phyloP scores from a whole-genome alignment of 257 asterid genomes.

The Primulina eburnea region DNA sequence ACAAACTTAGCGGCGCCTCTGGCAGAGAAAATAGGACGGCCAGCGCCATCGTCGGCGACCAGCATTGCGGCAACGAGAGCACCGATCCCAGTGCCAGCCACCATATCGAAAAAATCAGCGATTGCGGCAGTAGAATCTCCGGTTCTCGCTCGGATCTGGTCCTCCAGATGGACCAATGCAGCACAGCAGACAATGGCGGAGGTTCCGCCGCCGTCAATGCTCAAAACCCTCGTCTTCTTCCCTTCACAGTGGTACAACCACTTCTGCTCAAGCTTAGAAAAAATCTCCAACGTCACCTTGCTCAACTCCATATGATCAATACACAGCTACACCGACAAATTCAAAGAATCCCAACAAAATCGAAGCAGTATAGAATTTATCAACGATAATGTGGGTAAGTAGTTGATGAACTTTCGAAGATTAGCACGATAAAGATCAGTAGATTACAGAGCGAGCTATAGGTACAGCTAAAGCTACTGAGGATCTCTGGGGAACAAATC shows the following conservation, averaged over 20 bases:
- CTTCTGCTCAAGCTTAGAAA: slow-evolving; percentile 85
- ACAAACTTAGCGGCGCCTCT: slow-evolving; percentile 55
- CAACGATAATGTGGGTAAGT: background rate
- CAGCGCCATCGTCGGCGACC: slow-evolving; percentile 65
- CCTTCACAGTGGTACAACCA: slow-evolving; percentile 83
- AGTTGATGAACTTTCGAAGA: too few relatives aligned
- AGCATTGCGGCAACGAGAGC: slow-evolving; percentile 81
- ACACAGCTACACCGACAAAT: background rate
- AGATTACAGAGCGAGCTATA: slow-evolving; percentile 21
- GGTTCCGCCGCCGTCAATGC: slow-evolving; percentile 85
- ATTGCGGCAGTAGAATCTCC: slow-evolving; percentile 62
- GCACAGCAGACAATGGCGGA: slow-evolving; percentile 56
- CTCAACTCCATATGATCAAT: slow-evolving; percentile 58
- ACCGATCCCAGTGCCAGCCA: slow-evolving; percentile 86
- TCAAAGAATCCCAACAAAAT: background rate
- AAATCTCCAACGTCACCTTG: slow-evolving; percentile 74
- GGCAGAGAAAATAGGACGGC: slow-evolving; percentile 71
- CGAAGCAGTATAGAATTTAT: background rate
- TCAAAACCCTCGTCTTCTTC: slow-evolving; percentile 67
- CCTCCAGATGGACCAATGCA: slow-evolving; percentile 70
- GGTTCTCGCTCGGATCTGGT: slow-evolving; percentile 71
- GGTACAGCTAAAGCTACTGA: slow-evolving; percentile 10
- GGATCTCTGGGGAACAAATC: slow-evolving; percentile 28
- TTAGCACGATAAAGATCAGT: background rate
- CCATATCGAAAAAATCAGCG: slow-evolving; percentile 75